Conservation (phyloP, 768 basidiomycete genomes). For the Hericium coralloides region DNA sequence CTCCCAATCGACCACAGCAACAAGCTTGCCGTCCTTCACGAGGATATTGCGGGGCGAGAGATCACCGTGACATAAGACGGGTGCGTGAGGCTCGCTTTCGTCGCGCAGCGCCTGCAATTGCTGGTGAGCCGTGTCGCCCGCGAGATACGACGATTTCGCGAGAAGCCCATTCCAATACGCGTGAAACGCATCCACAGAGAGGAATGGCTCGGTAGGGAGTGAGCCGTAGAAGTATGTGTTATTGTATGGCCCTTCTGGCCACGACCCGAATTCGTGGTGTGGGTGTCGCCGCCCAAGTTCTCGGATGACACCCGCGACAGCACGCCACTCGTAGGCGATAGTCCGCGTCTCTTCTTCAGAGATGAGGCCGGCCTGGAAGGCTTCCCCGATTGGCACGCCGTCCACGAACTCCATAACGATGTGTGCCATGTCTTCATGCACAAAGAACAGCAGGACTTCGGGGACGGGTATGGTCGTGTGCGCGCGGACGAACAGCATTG, state of each 20-base stretch:
- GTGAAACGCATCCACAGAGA: not conserved
- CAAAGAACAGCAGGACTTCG: constrained; percentile 4
- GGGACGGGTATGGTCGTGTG: constrained; percentile 16
- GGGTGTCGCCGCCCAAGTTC: not conserved
- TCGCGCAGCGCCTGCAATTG: not conserved
- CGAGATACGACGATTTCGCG: not conserved
- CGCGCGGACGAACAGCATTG: constrained; percentile 9
- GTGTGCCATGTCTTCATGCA: not conserved
- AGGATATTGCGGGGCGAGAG: constrained; percentile 35
- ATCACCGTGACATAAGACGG: not conserved
- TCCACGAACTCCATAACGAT: constrained; percentile 10
- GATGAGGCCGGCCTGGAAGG: not conserved
- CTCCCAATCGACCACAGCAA: constrained; percentile 31
- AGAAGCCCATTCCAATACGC: not conserved
- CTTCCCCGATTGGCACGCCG: not conserved
- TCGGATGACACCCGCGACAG: not conserved
- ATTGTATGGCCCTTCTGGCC: too few relatives aligned
- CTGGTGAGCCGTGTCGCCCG: not conserved
- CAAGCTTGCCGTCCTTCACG: constrained; percentile 22
- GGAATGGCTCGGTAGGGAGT: not conserved
- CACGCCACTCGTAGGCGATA: not conserved
- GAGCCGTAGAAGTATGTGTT: not conserved
- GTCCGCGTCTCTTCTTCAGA: not conserved
- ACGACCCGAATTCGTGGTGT: too few relatives aligned
- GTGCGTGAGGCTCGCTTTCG: not conserved